Base-by-base conservation (phyloP, 2,329 filamentous ascomycete species). In the Rhinocladiella mackenziei region DNA sequence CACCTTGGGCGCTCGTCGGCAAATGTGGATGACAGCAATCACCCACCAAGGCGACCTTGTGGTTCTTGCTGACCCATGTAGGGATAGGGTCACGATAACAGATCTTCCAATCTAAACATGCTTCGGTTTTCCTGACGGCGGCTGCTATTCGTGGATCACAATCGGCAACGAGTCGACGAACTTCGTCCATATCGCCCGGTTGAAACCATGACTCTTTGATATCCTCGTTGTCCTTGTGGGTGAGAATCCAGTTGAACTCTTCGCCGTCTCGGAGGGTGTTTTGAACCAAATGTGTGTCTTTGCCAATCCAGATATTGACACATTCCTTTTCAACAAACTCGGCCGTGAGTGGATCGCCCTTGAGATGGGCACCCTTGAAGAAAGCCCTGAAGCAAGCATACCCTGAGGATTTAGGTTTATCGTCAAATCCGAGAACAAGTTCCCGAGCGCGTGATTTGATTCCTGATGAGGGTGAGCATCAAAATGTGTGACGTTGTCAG, bases 171-270 rank as follows among this genome's bases (percentile, higher is more conserved):
- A 75, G 65, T 41, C 71, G 63, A 43, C 68, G 65, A 0, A 77
- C 75, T 29, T 77, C 75, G 30, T 71, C 67, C 1, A 77, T 62
- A 33, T 73, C 72, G 2, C 72, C 73, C 0, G 74, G 72, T 47
- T 76, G 74, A 2, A 68, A 73, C 73, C 73, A 77, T 0, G 72
- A 74, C 60, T 79, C 75, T 43, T 75, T 66, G 45, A 77, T 76
- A 53, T 78, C 51, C 31, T 51, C 53, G 14, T 45, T 37, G 47
- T 70, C 68, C 54, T 65, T 70, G 58, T 78, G 76, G 20, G 76
- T 77, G 39, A 73, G 72, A n/a, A 76, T 75, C 75, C 75, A 78
- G 41, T 52, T 54, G 37, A 53, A 54, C 35, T 55, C 53, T 11
- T 38, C 45, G 64, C 71, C 52, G 74, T 73, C 41, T 67, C 65